Evolutionary conservation across 257 asterid species (phyloP), one percentile per base, ranked within the genome.

Genomic region (Apocynum venetum): DNA sequence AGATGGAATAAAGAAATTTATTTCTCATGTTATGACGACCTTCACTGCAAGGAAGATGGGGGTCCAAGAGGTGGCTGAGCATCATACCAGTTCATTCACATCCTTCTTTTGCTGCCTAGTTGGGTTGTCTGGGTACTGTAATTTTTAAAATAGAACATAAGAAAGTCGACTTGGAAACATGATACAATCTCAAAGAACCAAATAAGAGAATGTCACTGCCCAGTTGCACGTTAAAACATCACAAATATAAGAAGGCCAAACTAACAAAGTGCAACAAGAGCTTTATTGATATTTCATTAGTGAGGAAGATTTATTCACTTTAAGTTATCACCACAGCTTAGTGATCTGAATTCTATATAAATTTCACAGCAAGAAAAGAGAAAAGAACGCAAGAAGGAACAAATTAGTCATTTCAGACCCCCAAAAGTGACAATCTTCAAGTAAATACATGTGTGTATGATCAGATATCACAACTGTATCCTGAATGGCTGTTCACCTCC

Each of bases 31-130:
- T 4, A 38, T 36, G n/a, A 47, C 35, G 60, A 75, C 55, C 8
- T 55, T 59, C 78, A 44, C 0, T 44, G 0, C n/a, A 49, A 31
- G 4, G 48, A 75, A 75, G 44, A 74, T 0, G 48, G 1, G 1
- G 31, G 25, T 41, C 10, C 48, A 41, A 61, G 59, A 46, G 56
- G 63, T n/a, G 65, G 76, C 76, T 46, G 46, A 71, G 36, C 48
- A 76, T 41, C 84, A 82, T 91, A 95, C 98, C 99, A 95, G 89
- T 83, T 93, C 99, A 88, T 89, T 93, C 72, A 89, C 98, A 76
- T 95, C 99, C 86, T 84, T 95, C 93, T 87, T 91, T 81, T 95
- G 99, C 76, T 91, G 99, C 87, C 97, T 91, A 9, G 96, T 93
- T 75, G 99, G 99, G 85, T 85, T 91, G 71, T 95, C 99, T 40